Conservation (phyloP, 306 rosid species). For the Vigna reflexopilosa region DNA sequence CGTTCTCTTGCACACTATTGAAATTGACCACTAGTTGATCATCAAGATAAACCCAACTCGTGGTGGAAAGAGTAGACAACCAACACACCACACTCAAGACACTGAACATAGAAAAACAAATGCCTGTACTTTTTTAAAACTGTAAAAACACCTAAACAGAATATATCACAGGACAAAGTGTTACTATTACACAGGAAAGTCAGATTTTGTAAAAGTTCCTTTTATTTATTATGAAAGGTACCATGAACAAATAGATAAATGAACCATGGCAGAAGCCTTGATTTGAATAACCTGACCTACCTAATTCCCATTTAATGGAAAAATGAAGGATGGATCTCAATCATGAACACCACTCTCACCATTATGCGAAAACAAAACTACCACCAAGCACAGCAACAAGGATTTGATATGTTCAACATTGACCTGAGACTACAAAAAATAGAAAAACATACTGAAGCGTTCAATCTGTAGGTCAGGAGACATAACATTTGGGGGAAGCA, state of each 20-base stretch:
- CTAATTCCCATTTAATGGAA: constrained; percentile 27
- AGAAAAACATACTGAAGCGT: constrained; percentile 80
- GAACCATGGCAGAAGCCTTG: constrained; percentile 23
- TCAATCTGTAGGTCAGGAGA: constrained; percentile 88
- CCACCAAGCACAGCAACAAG: constrained; percentile 29
- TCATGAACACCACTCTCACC: constrained; percentile 18
- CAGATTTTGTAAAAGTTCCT: neutral
- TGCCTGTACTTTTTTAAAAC: constrained; percentile 9
- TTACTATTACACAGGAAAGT: constrained; percentile 14
- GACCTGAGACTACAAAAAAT: neutral
- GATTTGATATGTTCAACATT: constrained; percentile 18
- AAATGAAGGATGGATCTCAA: constrained; percentile 25
- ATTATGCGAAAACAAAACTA: constrained; percentile 7
- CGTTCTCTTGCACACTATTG: neutral
- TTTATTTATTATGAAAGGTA: constrained; percentile 1
- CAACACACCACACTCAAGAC: neutral
- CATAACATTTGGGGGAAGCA: constrained; percentile 97
- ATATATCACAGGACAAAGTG: neutral
- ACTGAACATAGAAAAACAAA: constrained; percentile 9
- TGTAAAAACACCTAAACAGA: constrained; percentile 20
- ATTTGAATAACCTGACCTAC: constrained; percentile 8
- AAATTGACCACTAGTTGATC: neutral
- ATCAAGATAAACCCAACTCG: neutral
- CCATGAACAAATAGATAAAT: constrained; percentile 14
- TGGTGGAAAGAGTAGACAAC: neutral